These are phyloP conservation scores for Neurospora crassa DNA, from an alignment of 2,329 filamentous ascomycete species.

Conservation along the genomic window DNA sequence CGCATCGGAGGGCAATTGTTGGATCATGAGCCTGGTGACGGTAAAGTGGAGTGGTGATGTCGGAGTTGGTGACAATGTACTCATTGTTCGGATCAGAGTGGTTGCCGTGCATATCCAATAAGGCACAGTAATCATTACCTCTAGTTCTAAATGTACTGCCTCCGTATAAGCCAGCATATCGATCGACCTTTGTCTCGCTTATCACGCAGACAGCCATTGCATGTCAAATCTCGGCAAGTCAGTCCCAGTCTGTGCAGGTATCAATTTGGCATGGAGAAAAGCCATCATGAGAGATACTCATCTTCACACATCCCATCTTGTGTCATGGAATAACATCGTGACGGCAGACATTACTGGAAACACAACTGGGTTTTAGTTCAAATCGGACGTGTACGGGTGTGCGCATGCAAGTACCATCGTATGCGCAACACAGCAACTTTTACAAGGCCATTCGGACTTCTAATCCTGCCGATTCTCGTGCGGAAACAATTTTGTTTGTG, in stretches of 20 bases:
- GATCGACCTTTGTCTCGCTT: background rate
- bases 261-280: background rate
- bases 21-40: background rate
- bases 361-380: background rate
- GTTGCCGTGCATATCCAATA: background rate
- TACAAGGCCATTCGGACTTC: background rate
- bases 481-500: background rate
- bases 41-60: background rate
- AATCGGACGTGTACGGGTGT: background rate
- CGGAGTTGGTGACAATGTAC: background rate
- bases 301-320: background rate
- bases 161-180: background rate
- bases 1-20: background rate
- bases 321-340: background rate
- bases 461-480: background rate
- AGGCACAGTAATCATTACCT: background rate
- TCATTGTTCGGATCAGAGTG: background rate
- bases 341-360: background rate
- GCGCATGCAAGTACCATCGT: background rate
- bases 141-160: background rate
- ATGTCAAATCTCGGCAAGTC: background rate
- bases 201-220: background rate
- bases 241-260: background rate
- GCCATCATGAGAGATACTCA: background rate
- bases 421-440: background rate